phyloP scores from a whole-genome alignment of 2,329 filamentous ascomycete genomes.

The Cadophora malorum region DNA sequence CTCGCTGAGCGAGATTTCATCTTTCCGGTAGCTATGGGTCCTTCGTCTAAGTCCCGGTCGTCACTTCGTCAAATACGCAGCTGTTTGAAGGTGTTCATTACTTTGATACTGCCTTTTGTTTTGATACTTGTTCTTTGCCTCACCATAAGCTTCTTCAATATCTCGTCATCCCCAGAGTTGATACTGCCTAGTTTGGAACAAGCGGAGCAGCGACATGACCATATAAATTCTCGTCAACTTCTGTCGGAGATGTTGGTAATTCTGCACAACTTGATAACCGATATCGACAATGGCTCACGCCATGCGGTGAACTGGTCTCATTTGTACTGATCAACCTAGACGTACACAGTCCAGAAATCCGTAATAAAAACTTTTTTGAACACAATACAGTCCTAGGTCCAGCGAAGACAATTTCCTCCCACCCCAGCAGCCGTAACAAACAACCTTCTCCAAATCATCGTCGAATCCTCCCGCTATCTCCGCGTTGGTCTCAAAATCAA shows the following conservation, averaged over 20 bases:
- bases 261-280: not conserved
- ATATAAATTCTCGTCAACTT: not conserved
- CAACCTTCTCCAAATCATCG: no score
- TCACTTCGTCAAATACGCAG: no score
- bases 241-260: not conserved
- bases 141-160: not conserved
- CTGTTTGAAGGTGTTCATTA: not conserved
- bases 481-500: no score
- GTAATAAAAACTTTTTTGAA: not conserved
- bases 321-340: not conserved
- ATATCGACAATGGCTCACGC: not conserved
- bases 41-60: not conserved
- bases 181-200: not conserved
- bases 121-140: not conserved
- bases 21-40: not conserved
- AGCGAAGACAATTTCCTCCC: not conserved
- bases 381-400: not conserved
- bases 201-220: no score
- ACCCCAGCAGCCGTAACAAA: not conserved
- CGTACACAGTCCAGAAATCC: not conserved
- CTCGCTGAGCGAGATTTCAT: not conserved
- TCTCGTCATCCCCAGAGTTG: not conserved
- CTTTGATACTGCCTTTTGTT: not conserved
- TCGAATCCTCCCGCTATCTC: no score
- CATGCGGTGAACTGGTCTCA: not conserved